Evolutionary conservation across 2,329 filamentous ascomycete genomes (phyloP), one percentile per base, ranked within the genome.

Genomic region (Fusarium sp.): DNA sequence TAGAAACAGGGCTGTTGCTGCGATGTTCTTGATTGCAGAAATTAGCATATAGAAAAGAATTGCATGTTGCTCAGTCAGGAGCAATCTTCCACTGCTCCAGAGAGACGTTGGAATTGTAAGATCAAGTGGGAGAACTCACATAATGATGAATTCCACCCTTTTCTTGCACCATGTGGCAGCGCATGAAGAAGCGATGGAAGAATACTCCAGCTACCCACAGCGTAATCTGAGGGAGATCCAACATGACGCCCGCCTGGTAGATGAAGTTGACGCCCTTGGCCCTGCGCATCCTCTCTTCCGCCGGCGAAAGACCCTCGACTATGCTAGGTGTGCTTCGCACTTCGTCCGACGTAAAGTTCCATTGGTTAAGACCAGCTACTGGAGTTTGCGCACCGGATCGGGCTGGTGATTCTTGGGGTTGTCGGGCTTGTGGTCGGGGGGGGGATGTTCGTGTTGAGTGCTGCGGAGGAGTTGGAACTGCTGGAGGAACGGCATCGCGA

Each of bases 191-290:
- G 37, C 96, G 91, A 82, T 99, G 96, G 81, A 99, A 95, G 85
- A 97, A 98, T 47, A 97, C 93, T 23, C 94, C 93, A 2, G 96
- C 96, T 1, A 97, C 97, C 83, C 93, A 95, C 46, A 99, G 87
- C 0, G 96, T 98, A 63, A 96, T 90, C 82, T 98, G 95, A 18
- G 96, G 96, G 56, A 98, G 86, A 80, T 97, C 96, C 59, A 98
- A 89, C 85, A 97, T 91, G 75, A 97, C 94, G 73, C 96, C 96
- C 49, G 96, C 94, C 82, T 98, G 95, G 72, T 94, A 92, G 78
- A 99, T 97, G 83, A 99, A 99, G 82, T 97, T 97, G 80, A 98
- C 92, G 52, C 96, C 96, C 82, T 98, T 98, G 69, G 93, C 92
- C 63, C 96, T 90, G 66, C 93, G 88, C 73, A 93, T 88, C 71